Base-by-base conservation (phyloP, 805 yeast genomes). In the Sungouiella blattae region DNA sequence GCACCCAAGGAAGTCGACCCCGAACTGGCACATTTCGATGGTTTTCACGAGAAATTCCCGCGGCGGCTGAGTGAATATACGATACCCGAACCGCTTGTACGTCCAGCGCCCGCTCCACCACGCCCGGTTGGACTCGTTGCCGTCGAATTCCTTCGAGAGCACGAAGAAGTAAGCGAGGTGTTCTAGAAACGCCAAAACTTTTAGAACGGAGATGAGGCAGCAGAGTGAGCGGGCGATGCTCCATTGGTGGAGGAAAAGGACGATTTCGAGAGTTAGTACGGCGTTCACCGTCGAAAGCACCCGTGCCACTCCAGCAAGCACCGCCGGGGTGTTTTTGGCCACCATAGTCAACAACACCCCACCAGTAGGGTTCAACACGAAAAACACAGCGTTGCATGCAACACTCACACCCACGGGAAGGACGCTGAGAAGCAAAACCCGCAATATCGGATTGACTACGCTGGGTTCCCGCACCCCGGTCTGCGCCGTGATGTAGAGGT, bases 401-500 rank as follows among this genome's bases (percentile, higher is more conserved):
- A 35, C 11, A 21, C 25, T 30, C 6, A 18, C 12, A 3, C 67
- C 17, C 12, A 79, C 58, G 1, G 89, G 87, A 1, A 68, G 44
- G 23, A 73, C 33, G 0, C 73, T 62, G 3, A 80, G 58, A 11
- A 87, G 60, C 2, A 72, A 52, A 20, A 91, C 57, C 38, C 97
- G 69, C 9, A 83, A 43, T 0, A 84, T 52, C 0, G 91, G 75
- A 67, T 38, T 60, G 44, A n/a, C 74, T 62, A 34, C 60, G 48
- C 31, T 48, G 42, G 53, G 52, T 7, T 41, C 35, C 15, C 22
- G 21, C 1, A 87, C 95, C 20, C 96, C 96, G 22, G 81, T 86
- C 64, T 87, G 96, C 1, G 96, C 71, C 59, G 88, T 89, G 50
- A 85, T 81, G 52, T 84, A 91, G 34, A 80, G 67, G 58, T 78